These are phyloP conservation scores for Nemania sp. DNA, from an alignment of 2,329 filamentous ascomycete species.

Conservation along the genomic window DNA sequence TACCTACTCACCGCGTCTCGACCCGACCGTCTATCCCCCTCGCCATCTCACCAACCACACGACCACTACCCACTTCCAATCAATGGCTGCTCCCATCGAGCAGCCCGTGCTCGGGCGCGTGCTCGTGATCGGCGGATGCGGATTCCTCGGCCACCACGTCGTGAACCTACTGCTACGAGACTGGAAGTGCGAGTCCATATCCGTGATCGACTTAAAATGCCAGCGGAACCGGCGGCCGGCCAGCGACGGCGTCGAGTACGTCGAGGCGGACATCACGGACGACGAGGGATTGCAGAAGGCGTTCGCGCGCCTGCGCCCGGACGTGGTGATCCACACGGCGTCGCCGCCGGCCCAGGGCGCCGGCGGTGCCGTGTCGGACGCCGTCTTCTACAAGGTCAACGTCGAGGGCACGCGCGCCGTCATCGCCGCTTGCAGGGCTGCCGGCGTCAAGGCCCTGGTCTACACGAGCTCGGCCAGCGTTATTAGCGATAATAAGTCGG, in stretches of 20 bases:
- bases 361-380: constrained; percentile 56
- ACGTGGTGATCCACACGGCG: constrained; percentile 90
- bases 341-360: constrained; percentile 64
- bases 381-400: constrained; percentile 79
- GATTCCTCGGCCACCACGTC: constrained; percentile 82
- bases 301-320: constrained; percentile 69
- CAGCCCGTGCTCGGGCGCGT: constrained; percentile 65
- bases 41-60: not conserved
- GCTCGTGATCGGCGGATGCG: constrained; percentile 80
- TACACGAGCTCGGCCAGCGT: constrained; percentile 91
- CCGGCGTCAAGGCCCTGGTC: constrained; percentile 78
- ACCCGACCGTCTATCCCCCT: not conserved
- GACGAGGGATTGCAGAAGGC: constrained; percentile 60
- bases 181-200: constrained; percentile 58
- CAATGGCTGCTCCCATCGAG: constrained; percentile 31
- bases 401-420: constrained; percentile 82
- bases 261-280: constrained; percentile 78
- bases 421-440: constrained; percentile 70
- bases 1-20: too few species aligned
- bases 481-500: constrained; percentile 76
- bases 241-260: constrained; percentile 64
- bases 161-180: constrained; percentile 71
- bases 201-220: constrained; percentile 74
- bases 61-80: not conserved
- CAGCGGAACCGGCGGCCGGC: constrained; percentile 66